phyloP scores from a whole-genome alignment of 805 yeast species.

The Komagataella pastoris region DNA sequence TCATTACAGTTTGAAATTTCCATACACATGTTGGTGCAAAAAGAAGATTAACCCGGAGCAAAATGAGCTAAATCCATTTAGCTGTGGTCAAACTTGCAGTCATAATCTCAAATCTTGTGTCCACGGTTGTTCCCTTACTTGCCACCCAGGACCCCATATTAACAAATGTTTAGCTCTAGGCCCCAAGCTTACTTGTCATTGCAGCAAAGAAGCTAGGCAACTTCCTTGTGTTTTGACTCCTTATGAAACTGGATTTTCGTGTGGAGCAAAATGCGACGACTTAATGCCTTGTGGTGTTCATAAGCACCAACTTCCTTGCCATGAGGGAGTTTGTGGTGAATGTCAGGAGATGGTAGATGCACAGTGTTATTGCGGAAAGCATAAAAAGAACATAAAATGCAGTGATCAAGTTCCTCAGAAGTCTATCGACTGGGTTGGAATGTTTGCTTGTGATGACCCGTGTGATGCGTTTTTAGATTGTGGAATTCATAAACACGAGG shows the following conservation, averaged over 20 bases:
- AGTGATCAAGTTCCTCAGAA: conserved; percentile 24
- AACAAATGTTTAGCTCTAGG: conserved; percentile 65
- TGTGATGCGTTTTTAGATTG: conserved; percentile 47
- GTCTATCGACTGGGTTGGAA: conserved; percentile 32
- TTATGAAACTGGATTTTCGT: conserved; percentile 52
- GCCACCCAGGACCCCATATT: conserved; percentile 89
- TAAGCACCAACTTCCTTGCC: conserved; percentile 51
- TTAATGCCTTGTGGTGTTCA: conserved; percentile 63
- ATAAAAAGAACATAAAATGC: conserved; percentile 29
- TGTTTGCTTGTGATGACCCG: conserved; percentile 28
- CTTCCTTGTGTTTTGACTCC: conserved; percentile 66
- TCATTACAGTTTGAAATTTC: conserved; percentile 31
- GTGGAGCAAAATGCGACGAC: conserved; percentile 49
- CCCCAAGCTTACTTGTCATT: conserved; percentile 53
- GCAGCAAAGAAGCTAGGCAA: conserved; percentile 59
- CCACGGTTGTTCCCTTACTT: conserved; percentile 61
- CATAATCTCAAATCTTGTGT: conserved; percentile 41
- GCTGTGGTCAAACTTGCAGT: conserved; percentile 80
- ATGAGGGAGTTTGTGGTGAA: conserved; percentile 70
- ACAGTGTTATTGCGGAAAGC: conserved; percentile 68
- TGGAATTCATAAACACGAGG: conserved; percentile 38
- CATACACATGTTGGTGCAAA: conserved; percentile 82
- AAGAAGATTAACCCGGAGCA: conserved; percentile 52
- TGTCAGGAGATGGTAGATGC: conserved; percentile 39
- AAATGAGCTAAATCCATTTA: conserved; percentile 56